A percentile compares a stretch with the other conserved stretches of the same genome.
phyloP scores from a whole-genome alignment of 805 yeast genomes.

The Nakazawaea ernobii region DNA sequence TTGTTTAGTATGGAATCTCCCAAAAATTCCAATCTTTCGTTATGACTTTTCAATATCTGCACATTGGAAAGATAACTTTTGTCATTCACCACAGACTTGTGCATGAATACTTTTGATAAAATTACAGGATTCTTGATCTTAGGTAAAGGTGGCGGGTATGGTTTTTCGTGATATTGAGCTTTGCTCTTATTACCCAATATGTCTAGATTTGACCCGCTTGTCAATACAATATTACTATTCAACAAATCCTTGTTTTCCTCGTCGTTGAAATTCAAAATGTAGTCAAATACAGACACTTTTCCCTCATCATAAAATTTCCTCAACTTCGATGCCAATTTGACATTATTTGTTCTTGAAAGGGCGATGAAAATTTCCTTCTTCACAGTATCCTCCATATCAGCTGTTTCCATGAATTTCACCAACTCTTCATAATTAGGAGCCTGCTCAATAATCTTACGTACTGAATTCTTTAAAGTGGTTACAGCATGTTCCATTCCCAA shows the following conservation, averaged over 20 bases:
- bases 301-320: slow-evolving; percentile 47
- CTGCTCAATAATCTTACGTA: slow-evolving; percentile 43
- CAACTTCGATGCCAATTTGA: slow-evolving; percentile 55
- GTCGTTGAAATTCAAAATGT: slow-evolving; percentile 40
- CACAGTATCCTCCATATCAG: slow-evolving; percentile 25
- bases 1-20: slow-evolving; percentile 84
- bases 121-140: slow-evolving; percentile 52
- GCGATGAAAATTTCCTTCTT: slow-evolving; percentile 41
- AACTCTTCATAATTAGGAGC: slow-evolving; percentile 49
- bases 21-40: slow-evolving; percentile 83
- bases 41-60: slow-evolving; percentile 59
- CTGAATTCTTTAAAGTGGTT: slow-evolving; percentile 43
- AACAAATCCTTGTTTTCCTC: slow-evolving; percentile 15
- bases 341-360: slow-evolving; percentile 44
- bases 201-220: slow-evolving; percentile 8
- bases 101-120: slow-evolving; percentile 70
- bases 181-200: slow-evolving; percentile 16
- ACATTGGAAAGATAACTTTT: slow-evolving; percentile 47
- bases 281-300: slow-evolving; percentile 48
- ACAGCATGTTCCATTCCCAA: slow-evolving; percentile 46
- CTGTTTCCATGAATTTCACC: slow-evolving; percentile 22
- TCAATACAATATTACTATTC: slow-evolving; percentile 11
- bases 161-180: slow-evolving; percentile 10
- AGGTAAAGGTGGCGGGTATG: slow-evolving; percentile 69
- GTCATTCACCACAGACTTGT: slow-evolving; percentile 64